phyloP scores from a whole-genome alignment of 1,284 basidiomycete genomes.

The Meripilus lineatus region DNA sequence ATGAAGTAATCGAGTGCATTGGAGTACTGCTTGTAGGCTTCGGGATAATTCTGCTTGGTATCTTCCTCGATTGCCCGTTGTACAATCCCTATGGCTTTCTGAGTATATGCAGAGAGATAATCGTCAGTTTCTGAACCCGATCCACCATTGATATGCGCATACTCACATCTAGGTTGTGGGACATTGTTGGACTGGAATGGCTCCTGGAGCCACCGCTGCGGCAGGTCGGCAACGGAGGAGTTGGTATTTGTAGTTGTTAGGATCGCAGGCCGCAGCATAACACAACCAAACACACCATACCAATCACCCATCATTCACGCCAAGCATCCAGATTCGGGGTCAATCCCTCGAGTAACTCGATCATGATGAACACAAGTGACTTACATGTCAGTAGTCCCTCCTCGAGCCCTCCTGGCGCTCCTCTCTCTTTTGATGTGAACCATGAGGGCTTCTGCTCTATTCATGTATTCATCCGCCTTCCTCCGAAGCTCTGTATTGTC shows the following conservation, averaged over 20 bases:
- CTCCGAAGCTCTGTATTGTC: too few relatives aligned
- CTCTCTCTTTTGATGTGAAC: conserved; percentile 78
- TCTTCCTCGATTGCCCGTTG: conserved; percentile 96
- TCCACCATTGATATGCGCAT: background rate
- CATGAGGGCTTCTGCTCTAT: conserved; percentile 91
- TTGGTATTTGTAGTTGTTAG: conserved; percentile 23
- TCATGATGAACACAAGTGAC: too few relatives aligned
- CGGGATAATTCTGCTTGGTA: conserved; percentile 88
- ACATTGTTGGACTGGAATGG: conserved; percentile 20
- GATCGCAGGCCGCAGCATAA: conserved; percentile 21
- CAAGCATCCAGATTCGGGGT: too few relatives aligned
- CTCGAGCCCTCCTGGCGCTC: conserved; percentile 64
- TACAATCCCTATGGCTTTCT: conserved; percentile 95
- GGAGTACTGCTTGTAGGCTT: conserved; percentile 92
- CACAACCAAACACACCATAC: conserved; percentile 15
- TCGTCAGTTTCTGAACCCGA: background rate
- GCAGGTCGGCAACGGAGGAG: background rate
- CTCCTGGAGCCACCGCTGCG: background rate
- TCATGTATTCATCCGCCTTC: conserved; percentile 94
- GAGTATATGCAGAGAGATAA: background rate
- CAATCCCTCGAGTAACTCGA: too few relatives aligned
- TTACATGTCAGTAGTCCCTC: too few relatives aligned
- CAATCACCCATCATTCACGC: too few relatives aligned
- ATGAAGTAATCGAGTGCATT: conserved; percentile 98
- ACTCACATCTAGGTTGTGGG: conserved; percentile 34